phyloP scores from a whole-genome alignment of 2,329 filamentous ascomycete genomes.

The Claviceps arundinis region DNA sequence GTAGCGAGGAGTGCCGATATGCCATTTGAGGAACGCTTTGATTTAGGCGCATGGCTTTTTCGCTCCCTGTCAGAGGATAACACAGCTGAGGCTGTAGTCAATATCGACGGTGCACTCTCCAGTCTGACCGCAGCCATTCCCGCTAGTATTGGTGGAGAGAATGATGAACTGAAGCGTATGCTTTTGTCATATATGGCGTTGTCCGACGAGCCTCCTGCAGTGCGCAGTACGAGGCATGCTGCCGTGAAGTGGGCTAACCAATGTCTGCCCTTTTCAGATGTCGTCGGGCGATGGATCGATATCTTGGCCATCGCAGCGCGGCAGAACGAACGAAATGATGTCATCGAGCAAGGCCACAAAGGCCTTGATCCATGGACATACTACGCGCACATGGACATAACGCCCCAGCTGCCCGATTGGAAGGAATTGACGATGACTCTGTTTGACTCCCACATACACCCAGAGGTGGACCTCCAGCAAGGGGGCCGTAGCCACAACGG shows the following conservation, averaged over 20 bases:
- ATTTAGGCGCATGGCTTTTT: conserved; percentile 64
- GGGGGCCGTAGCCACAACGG: neutral
- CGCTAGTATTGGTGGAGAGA: conserved; percentile 16
- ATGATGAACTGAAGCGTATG: conserved; percentile 31
- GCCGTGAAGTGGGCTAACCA: conserved; percentile 82
- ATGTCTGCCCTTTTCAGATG: conserved; percentile 67
- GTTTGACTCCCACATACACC: conserved; percentile 27
- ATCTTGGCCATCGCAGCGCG: conserved; percentile 63
- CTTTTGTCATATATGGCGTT: conserved; percentile 56
- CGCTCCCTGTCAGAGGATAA: conserved; percentile 69
- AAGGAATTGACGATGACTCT: conserved; percentile 34
- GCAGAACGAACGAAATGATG: conserved; percentile 59
- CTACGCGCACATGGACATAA: conserved; percentile 29
- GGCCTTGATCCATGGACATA: conserved; percentile 60
- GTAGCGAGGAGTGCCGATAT: conserved; percentile 53
- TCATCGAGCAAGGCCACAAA: conserved; percentile 79
- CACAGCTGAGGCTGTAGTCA: conserved; percentile 63
- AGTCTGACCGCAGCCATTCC: conserved; percentile 45
- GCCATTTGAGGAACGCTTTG: conserved; percentile 37
- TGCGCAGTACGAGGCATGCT: conserved; percentile 68
- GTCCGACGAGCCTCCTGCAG: conserved; percentile 32
- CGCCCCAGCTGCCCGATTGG: conserved; percentile 36
- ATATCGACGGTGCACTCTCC: conserved; percentile 79
- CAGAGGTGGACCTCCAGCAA: conserved; percentile 1
- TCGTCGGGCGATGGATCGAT: conserved; percentile 75